Evolutionary conservation across 805 yeast species (phyloP).

Genomic region (Candida ulmi): DNA sequence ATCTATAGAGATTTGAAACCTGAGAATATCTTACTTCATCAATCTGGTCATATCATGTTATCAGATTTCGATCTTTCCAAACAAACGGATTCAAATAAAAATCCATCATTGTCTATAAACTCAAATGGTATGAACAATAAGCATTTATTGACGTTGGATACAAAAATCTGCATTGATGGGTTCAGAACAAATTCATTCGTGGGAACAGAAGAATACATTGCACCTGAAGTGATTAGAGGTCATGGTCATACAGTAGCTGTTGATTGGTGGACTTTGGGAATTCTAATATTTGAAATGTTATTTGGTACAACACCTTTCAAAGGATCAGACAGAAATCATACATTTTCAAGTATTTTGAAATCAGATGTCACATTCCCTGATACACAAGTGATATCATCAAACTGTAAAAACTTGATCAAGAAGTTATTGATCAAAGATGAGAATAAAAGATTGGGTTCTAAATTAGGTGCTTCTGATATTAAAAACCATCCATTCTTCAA

Average conservation of each 20-base stretch:
- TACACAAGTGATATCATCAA: slow-evolving; percentile 56
- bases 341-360: slow-evolving; percentile 83
- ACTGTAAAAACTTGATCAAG: slow-evolving; percentile 73
- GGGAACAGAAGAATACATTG: slow-evolving; percentile 97
- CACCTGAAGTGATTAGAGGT: slow-evolving; percentile 96
- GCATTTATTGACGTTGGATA: slow-evolving; percentile 67
- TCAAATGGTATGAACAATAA: slow-evolving; percentile 20
- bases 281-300: slow-evolving; percentile 87
- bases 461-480: slow-evolving; percentile 92
- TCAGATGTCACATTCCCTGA: slow-evolving; percentile 80
- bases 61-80: slow-evolving; percentile 95
- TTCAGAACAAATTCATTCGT: slow-evolving; percentile 97
- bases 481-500: slow-evolving; percentile 90
- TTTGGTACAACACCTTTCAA: slow-evolving; percentile 96
- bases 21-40: slow-evolving; percentile 89
- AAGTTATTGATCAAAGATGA: slow-evolving; percentile 88
- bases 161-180: slow-evolving; percentile 92
- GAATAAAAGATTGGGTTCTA: slow-evolving; percentile 80
- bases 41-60: slow-evolving; percentile 96
- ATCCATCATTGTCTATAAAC: slow-evolving; percentile 53
- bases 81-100: slow-evolving; percentile 71
- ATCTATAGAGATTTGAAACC: slow-evolving; percentile 96
- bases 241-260: slow-evolving; percentile 97
- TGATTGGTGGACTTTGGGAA: slow-evolving; percentile 99
- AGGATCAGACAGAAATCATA: slow-evolving; percentile 81